Conservation (phyloP, 1,284 basidiomycete species). For the Blastosporella zonata region DNA sequence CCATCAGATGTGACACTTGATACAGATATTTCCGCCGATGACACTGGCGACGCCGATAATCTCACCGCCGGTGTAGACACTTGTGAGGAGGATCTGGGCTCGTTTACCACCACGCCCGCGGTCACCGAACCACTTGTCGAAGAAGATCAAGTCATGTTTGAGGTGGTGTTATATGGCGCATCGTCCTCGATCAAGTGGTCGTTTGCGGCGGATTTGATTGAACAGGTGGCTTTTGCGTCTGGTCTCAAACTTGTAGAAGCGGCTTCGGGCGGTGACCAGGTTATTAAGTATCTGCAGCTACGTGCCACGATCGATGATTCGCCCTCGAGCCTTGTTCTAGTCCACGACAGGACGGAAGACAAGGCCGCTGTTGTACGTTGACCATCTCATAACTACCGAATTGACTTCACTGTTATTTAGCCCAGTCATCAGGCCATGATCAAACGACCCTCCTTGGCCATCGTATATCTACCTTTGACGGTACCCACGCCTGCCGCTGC, state of each 20-base stretch:
- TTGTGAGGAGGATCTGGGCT: slow-evolving; percentile 36
- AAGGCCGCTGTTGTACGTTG: slow-evolving; percentile 41
- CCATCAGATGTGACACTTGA: slow-evolving; percentile 29
- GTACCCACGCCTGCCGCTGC: slow-evolving; percentile 32
- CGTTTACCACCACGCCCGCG: slow-evolving; percentile 26
- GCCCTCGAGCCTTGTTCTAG: slow-evolving; percentile 35
- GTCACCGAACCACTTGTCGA: slow-evolving; percentile 28
- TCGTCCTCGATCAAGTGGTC: slow-evolving; percentile 55
- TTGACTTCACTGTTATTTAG: slow-evolving; percentile 45
- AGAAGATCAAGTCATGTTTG: slow-evolving; percentile 40
- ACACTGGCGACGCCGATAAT: slow-evolving; percentile 16
- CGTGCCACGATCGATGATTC: slow-evolving; percentile 24
- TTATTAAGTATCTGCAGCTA: slow-evolving; percentile 27
- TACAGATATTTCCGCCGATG: slow-evolving; percentile 22
- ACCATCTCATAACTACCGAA: slow-evolving; percentile 27
- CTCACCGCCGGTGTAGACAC: slow-evolving; percentile 16
- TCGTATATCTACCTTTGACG: slow-evolving; percentile 58
- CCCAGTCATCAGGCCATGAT: slow-evolving; percentile 35
- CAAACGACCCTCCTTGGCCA: slow-evolving; percentile 55
- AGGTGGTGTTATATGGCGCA: slow-evolving; percentile 61
- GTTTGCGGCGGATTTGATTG: slow-evolving; percentile 53
- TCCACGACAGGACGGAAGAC: slow-evolving; percentile 53
- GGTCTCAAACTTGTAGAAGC: slow-evolving; percentile 26
- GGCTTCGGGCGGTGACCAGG: slow-evolving; percentile 24
- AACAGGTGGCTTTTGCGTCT: slow-evolving; percentile 33